Evolutionary conservation across 2,329 filamentous ascomycete species (phyloP).

Genomic region (Nigrospora osmanthi): DNA sequence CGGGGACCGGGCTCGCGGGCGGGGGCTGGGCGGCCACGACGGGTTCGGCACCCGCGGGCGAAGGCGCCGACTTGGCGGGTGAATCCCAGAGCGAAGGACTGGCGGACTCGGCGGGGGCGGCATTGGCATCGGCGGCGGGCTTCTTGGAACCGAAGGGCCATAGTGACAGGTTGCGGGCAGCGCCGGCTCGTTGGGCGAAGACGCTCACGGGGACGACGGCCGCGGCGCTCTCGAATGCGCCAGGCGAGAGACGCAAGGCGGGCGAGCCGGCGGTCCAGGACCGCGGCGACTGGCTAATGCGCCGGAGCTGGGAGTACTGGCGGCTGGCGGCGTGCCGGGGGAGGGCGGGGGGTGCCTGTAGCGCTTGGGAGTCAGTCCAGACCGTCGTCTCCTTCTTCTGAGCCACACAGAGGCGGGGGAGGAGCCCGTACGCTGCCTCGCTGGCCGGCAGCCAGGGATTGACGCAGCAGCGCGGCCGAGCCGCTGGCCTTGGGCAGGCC

Average conservation of each 20-base stretch:
- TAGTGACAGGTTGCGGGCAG: slow-evolving; percentile 19
- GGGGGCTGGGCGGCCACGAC: neutral
- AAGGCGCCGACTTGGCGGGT: neutral
- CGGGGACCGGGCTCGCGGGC: slow-evolving; percentile 5
- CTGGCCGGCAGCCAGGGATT: neutral
- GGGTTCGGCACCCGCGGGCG: too few species aligned
- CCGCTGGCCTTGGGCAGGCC: neutral
- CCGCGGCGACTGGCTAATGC: slow-evolving; percentile 3
- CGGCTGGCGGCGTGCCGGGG: slow-evolving; percentile 4
- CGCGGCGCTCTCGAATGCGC: too few species aligned
- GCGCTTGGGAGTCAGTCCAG: too few species aligned
- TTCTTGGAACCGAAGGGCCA: slow-evolving; percentile 21
- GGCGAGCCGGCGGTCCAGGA: neutral
- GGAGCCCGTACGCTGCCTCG: too few species aligned
- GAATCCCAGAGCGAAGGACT: slow-evolving; percentile 3
- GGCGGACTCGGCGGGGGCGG: slow-evolving; percentile 3
- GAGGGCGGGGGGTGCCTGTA: too few species aligned
- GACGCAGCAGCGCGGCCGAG: slow-evolving; percentile 1
- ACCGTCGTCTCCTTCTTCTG: too few species aligned
- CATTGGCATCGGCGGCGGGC: slow-evolving; percentile 4
- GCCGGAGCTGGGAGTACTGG: slow-evolving; percentile 6
- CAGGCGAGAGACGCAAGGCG: too few species aligned
- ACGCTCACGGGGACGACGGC: slow-evolving; percentile 6
- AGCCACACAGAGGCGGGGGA: too few species aligned
- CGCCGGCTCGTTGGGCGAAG: slow-evolving; percentile 19